Percentiles rank a stretch among this genome's conserved stretches.
phyloP scores from a whole-genome alignment of 345 rosid species.

The Conringia planisiliqua region DNA sequence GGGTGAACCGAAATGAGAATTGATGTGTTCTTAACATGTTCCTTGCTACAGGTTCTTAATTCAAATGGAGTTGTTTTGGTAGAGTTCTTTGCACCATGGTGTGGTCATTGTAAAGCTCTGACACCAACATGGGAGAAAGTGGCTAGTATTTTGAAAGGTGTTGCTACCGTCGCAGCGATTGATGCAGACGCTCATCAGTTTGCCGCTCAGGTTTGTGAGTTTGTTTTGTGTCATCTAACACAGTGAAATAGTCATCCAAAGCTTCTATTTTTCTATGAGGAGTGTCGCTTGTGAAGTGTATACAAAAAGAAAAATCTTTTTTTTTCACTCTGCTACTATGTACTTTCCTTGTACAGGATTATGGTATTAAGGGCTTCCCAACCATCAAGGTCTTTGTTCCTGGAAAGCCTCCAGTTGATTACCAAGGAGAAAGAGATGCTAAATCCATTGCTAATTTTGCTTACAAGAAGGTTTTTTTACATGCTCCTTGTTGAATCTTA shows the following conservation, averaged over 20 bases:
- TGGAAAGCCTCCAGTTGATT: slow-evolving; percentile 89
- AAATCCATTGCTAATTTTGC: slow-evolving; percentile 88
- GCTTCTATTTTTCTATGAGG: background rate
- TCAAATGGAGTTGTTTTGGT: slow-evolving; percentile 86
- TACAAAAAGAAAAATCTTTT: background rate
- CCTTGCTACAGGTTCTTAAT: slow-evolving; percentile 60
- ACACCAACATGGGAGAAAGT: slow-evolving; percentile 98
- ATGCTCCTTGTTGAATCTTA: background rate
- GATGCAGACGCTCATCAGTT: slow-evolving; percentile 96
- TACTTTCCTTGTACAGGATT: slow-evolving; percentile 50
- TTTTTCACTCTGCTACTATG: background rate
- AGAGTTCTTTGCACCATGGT: slow-evolving; percentile 99
- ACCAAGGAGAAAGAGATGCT: slow-evolving; percentile 93
- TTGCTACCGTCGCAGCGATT: slow-evolving; percentile 90
- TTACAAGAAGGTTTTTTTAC: slow-evolving; percentile 61
- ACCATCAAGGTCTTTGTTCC: slow-evolving; percentile 91
- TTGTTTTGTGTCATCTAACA: background rate
- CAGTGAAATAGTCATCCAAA: background rate
- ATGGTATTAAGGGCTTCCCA: slow-evolving; percentile 92
- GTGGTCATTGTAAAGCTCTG: slow-evolving; percentile 93
- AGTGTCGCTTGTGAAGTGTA: background rate
- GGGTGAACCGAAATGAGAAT: background rate
- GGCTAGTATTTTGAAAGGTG: slow-evolving; percentile 76
- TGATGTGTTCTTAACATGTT: background rate
- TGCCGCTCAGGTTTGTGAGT: slow-evolving; percentile 74